Evolutionary conservation across 2,329 filamentous ascomycete species (phyloP).

Genomic region (Arthrobotrys sphaeroides): DNA sequence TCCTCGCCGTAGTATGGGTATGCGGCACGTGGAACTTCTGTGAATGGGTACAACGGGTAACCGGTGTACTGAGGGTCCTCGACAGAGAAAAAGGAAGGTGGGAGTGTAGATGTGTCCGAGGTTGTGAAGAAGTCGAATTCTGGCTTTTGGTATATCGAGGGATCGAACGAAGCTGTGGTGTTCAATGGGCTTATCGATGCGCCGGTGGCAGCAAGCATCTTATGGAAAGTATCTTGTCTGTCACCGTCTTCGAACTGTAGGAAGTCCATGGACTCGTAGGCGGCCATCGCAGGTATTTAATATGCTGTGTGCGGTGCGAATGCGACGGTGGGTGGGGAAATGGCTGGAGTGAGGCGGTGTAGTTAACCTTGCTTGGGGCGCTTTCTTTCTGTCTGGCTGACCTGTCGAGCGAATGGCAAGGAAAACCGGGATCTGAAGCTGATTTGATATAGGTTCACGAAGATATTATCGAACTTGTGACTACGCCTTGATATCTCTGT

Average conservation of each 20-base stretch:
- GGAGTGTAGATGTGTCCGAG: conserved; percentile 39
- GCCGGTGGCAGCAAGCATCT: conserved; percentile 53
- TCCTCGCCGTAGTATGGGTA: conserved; percentile 51
- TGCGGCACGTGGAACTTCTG: conserved; percentile 48
- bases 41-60: conserved; percentile 48
- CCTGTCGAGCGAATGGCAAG: conserved; percentile 16
- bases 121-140: conserved; percentile 49
- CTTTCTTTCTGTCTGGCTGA: conserved; percentile 14
- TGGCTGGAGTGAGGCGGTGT: conserved; percentile 53
- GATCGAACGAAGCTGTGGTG: conserved; percentile 48
- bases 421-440: conserved; percentile 9
- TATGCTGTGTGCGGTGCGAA: conserved; percentile 39
- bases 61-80: conserved; percentile 48
- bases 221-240: conserved; percentile 53
- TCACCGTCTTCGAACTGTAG: conserved; percentile 52
- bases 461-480: conserved; percentile 32
- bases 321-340: conserved; percentile 36
- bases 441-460: conserved; percentile 34
- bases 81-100: conserved; percentile 50
- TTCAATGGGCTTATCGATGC: conserved; percentile 47
- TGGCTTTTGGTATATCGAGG: conserved; percentile 48
- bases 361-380: conserved; percentile 40
- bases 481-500: conserved; percentile 23
- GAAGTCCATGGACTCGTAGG: conserved; percentile 53
- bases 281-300: conserved; percentile 49